Evolutionary conservation across 2,329 filamentous ascomycete genomes (phyloP), one percentile per base, ranked within the genome.

Genomic region (Beauveria scarabaeidicola): DNA sequence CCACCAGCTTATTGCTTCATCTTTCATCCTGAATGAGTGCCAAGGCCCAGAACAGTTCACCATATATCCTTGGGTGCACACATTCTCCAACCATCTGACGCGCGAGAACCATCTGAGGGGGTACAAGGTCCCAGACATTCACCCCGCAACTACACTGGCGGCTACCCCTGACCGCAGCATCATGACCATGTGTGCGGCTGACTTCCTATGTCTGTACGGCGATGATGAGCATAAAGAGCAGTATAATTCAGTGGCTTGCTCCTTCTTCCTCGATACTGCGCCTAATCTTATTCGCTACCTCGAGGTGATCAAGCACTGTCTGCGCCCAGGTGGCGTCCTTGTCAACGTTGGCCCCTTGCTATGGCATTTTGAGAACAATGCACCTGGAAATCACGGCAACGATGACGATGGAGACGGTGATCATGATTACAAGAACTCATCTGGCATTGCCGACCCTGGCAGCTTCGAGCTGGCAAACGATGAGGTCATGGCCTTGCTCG

Each of bases 181-280:
- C 38, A 96, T 99, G 91, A 86, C 85, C 68, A 97, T 99, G 93
- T 87, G 88, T 23, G 89, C 92, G 0, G 91, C 91, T 3, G 94
- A 99, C 70, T 99, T 99, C 68, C 82, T 95, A 60, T 87, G 91
- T n/a, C 73, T 92, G 1, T 99, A 99, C 71, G 81, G 80, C 27
- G 79, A 86, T 61, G 77, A 81, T 1, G 80, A 82, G 0, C 83
- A 89, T 66, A 72, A 75, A 9, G 80, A 79, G 0, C 67, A 72
- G 0, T 97, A 91, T 71, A 87, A 97, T 67, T 91, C 88, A 1
- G 90, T 97, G 2, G 86, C 90, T 0, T 90, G 89, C 3, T 89
- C 96, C 11, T 99, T 97, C 76, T 99, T 99, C 76, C 87, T 99
- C 61, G 95, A 99, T 71, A 99, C 94, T 1, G 94, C 94, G 2